Base-by-base conservation (phyloP, 805 yeast genomes). In the Yamadazyma scolyti region DNA sequence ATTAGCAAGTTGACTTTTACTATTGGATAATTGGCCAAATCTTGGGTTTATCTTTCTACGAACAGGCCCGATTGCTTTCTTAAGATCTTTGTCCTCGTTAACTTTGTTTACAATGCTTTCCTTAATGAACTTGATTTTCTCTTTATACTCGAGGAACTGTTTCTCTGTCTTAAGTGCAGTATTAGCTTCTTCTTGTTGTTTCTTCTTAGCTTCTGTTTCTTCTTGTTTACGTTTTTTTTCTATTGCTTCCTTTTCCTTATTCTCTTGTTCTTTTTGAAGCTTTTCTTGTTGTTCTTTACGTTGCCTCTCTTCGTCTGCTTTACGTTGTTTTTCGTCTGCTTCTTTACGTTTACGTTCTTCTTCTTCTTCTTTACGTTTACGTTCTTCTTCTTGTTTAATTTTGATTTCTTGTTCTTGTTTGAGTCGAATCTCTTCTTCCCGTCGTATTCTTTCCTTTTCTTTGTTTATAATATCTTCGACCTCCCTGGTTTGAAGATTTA, bases 11-110 rank as follows among this genome's bases (percentile, higher is more conserved):
- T 93, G 96, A 2, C 55, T 27, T 31, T 51, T 57, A 31, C 88
- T 78, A 48, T 78, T 80, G 2, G 96, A 87, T 38, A 93, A 65
- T 59, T 93, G 97, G 9, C 98, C 97, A 43, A 93, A 78, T 50
- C 82, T 83, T 5, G 96, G 93, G 49, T 86, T 86, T 43, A 93
- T 76, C 46, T 79, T 77, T 29, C 96, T 66, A 49, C 81, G 82
- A 33, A 77, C 70, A n/a, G 71, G 68, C 12, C 72, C 68, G 20
- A 79, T 68, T n/a, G 55, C 50, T 28, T 71, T 74, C 44, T 79
- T 80, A 21, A 73, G 48, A 18, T 63, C 72, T 16, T 73, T 70
- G 43, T 79, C 67, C 9, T 42, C 40, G n/a, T 56, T 52, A 19
- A 87, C 68, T 7, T 75, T 74, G 9, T 62, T 68, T 3, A 77